These are phyloP conservation scores for Saccharomycopsis malanga DNA, from an alignment of 805 yeast genomes.

Conservation along the genomic window DNA sequence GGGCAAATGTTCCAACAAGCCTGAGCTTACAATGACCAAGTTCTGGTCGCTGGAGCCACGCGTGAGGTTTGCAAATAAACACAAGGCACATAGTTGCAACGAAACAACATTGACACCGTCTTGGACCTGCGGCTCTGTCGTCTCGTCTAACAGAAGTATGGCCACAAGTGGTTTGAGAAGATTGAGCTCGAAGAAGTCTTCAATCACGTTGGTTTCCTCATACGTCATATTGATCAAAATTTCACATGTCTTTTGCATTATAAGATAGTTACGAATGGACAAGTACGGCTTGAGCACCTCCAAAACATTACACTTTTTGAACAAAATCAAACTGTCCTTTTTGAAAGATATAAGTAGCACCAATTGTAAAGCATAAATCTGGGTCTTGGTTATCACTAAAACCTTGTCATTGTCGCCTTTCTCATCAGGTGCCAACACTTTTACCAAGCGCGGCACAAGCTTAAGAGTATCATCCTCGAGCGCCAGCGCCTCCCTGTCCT, in stretches of 20 bases:
- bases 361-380: constrained; percentile 12
- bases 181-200: constrained; percentile 7
- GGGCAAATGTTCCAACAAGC: constrained; percentile 7
- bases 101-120: constrained; percentile 7
- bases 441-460: constrained; percentile 1
- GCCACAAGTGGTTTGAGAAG: constrained; percentile 3
- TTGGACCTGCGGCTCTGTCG: not conserved
- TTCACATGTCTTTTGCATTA: constrained; percentile 16
- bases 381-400: constrained; percentile 13
- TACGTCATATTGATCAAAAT: constrained; percentile 17
- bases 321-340: constrained; percentile 4
- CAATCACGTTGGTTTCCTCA: constrained; percentile 7
- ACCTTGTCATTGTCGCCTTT: not conserved
- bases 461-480: constrained; percentile 12
- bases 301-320: constrained; percentile 13
- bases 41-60: constrained; percentile 17
- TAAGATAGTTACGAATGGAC: constrained; percentile 7
- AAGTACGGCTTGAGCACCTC: constrained; percentile 12
- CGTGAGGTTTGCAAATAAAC: constrained; percentile 17
- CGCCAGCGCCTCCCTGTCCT: constrained; percentile 6
- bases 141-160: constrained; percentile 4
- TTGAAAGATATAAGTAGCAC: constrained; percentile 13
- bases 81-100: constrained; percentile 17
- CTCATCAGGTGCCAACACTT: not conserved
- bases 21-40: constrained; percentile 7